Percentiles rank a stretch among this genome's conserved stretches.
phyloP scores from a whole-genome alignment of 2,329 filamentous ascomycete species.

The Xylariales sp. region DNA sequence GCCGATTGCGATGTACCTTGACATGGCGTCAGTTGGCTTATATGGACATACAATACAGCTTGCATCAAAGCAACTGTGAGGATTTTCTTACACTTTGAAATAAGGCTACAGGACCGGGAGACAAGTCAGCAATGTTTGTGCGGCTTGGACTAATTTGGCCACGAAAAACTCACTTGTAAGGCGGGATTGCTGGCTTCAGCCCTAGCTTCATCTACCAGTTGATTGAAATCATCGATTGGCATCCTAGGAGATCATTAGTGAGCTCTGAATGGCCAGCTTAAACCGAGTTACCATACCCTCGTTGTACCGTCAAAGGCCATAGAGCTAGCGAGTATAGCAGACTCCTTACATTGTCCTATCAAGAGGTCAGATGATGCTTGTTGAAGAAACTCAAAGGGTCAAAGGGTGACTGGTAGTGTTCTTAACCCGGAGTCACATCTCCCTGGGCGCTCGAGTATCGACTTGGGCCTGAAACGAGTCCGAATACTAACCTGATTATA shows the following conservation, averaged over 20 bases:
- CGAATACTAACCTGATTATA: constrained; percentile 49
- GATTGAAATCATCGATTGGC: constrained; percentile 2
- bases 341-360: constrained; percentile 50
- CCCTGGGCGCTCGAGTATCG: too few relatives aligned
- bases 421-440: too few relatives aligned
- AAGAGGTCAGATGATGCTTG: too few relatives aligned
- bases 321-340: constrained; percentile 51
- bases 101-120: constrained; percentile 5
- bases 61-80: background rate
- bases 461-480: too few relatives aligned
- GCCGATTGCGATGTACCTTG: constrained; percentile 6
- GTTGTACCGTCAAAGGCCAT: constrained; percentile 50
- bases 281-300: constrained; percentile 34
- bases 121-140: too few relatives aligned
- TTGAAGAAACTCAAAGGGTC: too few relatives aligned
- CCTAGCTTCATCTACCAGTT: constrained; percentile 1
- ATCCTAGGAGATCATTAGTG: background rate
- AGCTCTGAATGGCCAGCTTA: background rate
- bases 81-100: constrained; percentile 3
- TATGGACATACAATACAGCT: background rate
- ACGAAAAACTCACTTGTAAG: constrained; percentile 4
- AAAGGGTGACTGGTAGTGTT: too few relatives aligned
- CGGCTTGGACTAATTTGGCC: too few relatives aligned
- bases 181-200: constrained; percentile 3
- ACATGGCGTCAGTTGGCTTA: background rate